Conservation (phyloP, 257 asterid species). For the Solanum chilense region DNA sequence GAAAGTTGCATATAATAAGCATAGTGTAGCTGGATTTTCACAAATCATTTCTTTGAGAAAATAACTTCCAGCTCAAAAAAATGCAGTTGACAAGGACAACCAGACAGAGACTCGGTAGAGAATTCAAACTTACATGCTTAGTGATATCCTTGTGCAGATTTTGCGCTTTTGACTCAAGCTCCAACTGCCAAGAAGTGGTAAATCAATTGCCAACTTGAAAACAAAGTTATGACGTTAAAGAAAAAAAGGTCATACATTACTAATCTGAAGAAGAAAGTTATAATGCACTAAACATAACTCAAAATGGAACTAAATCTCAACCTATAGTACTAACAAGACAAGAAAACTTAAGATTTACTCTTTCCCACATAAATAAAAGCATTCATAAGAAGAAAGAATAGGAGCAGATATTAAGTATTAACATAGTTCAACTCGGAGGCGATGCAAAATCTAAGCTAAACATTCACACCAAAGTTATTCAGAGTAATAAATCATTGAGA, state of each 20-base stretch:
- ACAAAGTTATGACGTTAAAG: not conserved
- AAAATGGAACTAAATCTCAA: not conserved
- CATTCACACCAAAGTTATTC: not conserved
- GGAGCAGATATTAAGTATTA: not conserved
- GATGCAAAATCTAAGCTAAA: not conserved
- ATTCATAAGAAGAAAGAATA: not conserved
- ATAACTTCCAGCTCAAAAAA: not conserved
- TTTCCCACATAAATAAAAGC: not conserved
- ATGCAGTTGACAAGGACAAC: not conserved
- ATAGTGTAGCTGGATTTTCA: not conserved
- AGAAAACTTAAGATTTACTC: not conserved
- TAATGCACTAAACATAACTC: not conserved
- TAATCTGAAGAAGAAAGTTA: not conserved
- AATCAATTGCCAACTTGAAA: not conserved
- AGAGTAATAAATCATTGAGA: not conserved
- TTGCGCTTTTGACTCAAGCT: constrained; percentile 60
- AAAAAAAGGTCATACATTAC: not conserved
- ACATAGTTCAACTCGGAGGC: not conserved
- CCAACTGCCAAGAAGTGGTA: constrained; percentile 39
- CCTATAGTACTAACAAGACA: not conserved
- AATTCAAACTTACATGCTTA: constrained; percentile 43
- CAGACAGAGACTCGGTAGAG: not conserved
- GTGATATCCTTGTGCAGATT: constrained; percentile 67
- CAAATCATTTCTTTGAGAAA: not conserved
- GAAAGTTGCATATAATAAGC: not conserved